phyloP scores from a whole-genome alignment of 2,329 filamentous ascomycete genomes.

The Ophidiomyces ophidiicola region DNA sequence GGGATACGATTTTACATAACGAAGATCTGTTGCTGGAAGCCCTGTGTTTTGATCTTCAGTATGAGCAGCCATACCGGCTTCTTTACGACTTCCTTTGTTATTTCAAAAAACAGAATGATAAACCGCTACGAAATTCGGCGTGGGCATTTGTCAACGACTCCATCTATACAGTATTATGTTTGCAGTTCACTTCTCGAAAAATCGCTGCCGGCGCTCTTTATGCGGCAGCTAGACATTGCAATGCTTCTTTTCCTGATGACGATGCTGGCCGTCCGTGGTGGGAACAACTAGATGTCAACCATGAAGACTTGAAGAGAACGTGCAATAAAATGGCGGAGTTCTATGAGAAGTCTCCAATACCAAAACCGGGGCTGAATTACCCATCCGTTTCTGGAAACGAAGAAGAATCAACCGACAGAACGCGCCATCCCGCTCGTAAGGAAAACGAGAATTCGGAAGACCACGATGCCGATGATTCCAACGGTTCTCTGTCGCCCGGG shows the following conservation, averaged over 20 bases:
- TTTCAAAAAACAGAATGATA: conserved; percentile 65
- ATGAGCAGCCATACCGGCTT: conserved; percentile 76
- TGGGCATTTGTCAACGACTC: conserved; percentile 95
- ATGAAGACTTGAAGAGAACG: conserved; percentile 57
- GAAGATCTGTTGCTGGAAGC: conserved; percentile 87
- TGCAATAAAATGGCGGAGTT: conserved; percentile 60
- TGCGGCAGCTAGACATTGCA: conserved; percentile 65
- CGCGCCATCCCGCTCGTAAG: conserved; percentile 18
- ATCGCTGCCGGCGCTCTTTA: conserved; percentile 80
- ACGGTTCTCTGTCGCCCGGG: conserved; percentile 11
- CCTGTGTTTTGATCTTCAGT: conserved; percentile 84
- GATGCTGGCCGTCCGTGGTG: conserved; percentile 73
- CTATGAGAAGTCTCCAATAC: conserved; percentile 35
- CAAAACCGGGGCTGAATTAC: conserved; percentile 35
- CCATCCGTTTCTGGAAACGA: conserved; percentile 27
- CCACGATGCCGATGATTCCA: not conserved
- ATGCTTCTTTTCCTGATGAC: conserved; percentile 61
- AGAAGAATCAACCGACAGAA: conserved; percentile 26
- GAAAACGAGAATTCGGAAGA: conserved; percentile 10
- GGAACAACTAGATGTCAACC: conserved; percentile 60
- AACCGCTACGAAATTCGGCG: conserved; percentile 66
- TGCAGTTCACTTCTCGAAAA: conserved; percentile 65
- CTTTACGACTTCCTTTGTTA: conserved; percentile 70
- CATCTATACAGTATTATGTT: conserved; percentile 68
- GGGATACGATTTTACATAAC: conserved; percentile 81